These are phyloP conservation scores for Schizochytrium sp. DNA, from an alignment of 108 stramenopile genomes.

Conservation along the genomic window DNA sequence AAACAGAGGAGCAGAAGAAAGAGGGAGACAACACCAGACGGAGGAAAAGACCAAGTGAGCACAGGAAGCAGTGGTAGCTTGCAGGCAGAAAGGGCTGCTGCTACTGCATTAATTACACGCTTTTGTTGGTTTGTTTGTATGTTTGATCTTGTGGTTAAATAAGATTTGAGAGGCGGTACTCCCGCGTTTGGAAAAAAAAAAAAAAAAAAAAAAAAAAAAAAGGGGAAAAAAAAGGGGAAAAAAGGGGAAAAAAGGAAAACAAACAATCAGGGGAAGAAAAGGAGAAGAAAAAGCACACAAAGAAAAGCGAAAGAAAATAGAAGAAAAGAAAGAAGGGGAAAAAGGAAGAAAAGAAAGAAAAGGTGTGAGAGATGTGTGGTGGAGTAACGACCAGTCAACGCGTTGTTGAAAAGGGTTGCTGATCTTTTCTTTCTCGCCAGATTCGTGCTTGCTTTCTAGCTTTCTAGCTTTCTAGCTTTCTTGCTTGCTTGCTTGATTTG, in stretches of 20 bases:
- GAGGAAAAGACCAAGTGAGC: too few relatives aligned
- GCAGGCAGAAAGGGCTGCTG: too few relatives aligned
- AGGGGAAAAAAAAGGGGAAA: background rate
- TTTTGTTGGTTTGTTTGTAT: too few relatives aligned
- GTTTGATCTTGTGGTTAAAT: too few relatives aligned
- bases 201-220: background rate
- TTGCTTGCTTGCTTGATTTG: background rate
- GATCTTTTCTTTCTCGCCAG: background rate
- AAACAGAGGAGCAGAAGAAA: too few relatives aligned
- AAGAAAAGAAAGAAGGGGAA: background rate
- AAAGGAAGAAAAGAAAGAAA: background rate
- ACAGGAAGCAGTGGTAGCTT: too few relatives aligned
- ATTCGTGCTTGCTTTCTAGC: background rate
- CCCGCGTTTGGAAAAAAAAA: background rate
- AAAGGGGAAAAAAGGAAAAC: background rate
- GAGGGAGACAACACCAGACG: too few relatives aligned
- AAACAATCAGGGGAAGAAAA: background rate
- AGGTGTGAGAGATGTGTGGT: background rate
- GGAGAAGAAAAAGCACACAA: background rate
- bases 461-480: background rate
- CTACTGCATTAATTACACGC: too few relatives aligned
- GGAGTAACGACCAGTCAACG: background rate
- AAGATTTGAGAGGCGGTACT: too few relatives aligned
- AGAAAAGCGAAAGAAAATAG: background rate
- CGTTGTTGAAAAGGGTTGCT: background rate